Evolutionary conservation across 2,329 filamentous ascomycete species (phyloP), one percentile per base, ranked within the genome.

Genomic region (Penicillium sp.): DNA sequence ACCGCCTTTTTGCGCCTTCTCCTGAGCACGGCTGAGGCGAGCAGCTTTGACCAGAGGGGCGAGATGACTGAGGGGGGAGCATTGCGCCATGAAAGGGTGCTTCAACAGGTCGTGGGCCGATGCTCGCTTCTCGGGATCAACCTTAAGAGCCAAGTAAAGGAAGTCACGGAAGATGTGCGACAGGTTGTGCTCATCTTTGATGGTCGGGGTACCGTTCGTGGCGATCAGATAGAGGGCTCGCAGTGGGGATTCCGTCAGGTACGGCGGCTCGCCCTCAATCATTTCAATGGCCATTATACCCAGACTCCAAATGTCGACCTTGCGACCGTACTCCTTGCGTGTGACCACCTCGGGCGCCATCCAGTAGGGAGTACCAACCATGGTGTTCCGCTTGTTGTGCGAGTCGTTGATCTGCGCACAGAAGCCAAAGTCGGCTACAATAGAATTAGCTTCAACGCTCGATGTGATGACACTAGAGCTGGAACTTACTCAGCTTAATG

Each of bases 201-300:
- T 95, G 46, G 86, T 80, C 1, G 93, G 93, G 13, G 93, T 97
- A 42, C 93, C 93, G 66, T 95, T 95, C 29, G 93, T 97, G 46
- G 93, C 93, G 69, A 98, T 98, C 61, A 98, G 75, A 79, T 93
- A 98, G 32, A 98, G 79, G 1, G 93, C 93, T 53, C 92, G 84
- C 23, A 98, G 79, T 4, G 93, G 93, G 32, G 89, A 95, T 70
- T 98, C 93, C 33, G 91, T 97, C 51, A 98, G 78, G 68, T 97
- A 98, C 23, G 93, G 93, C 10, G 93, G 93, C 70, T 97, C 93
- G 68, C 92, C 93, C 74, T 97, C 93, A 58, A 98, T 95, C 93
- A 98, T 98, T 72, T 98, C 93, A 64, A 98, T 97, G 6, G 93
- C 90, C 93, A 98, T 97, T 74, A 98, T 98, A 51, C 93, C 93